Percentiles rank a stretch among this genome's conserved stretches.
These are phyloP conservation scores for Nicotiana attenuata DNA, from an alignment of 257 asterid species.

Conservation along the genomic window DNA sequence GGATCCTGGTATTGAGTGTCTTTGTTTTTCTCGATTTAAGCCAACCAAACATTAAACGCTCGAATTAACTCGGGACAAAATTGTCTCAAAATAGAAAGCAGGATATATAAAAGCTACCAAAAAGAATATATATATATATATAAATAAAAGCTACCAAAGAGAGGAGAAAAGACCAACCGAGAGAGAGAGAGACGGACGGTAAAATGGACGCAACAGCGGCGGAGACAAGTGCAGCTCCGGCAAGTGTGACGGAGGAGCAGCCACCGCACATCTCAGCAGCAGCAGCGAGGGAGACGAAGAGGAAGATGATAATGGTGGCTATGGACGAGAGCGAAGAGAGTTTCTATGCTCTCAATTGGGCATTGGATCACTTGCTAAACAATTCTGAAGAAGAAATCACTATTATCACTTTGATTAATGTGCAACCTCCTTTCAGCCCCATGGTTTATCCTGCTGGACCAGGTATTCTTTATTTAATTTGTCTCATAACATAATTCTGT, in stretches of 20 bases:
- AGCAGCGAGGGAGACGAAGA: not conserved
- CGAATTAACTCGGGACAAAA: no score
- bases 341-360: not conserved
- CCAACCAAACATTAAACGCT: not conserved
- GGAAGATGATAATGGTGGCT: not conserved
- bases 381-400: not conserved
- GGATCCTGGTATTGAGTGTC: not conserved
- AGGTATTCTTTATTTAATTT: not conserved
- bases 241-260: not conserved
- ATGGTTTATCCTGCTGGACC: constrained; percentile 11
- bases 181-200: not conserved
- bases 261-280: not conserved
- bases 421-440: not conserved
- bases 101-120: not conserved
- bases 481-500: no score
- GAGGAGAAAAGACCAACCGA: not conserved
- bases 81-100: not conserved
- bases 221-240: not conserved
- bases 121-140: no score
- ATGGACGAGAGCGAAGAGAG: not conserved
- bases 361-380: not conserved
- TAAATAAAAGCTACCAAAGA: not conserved
- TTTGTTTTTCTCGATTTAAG: not conserved
- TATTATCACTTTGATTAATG: not conserved
- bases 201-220: not conserved